Base-by-base conservation (phyloP, 805 yeast genomes). In the Monosporozyma yasuniensis region DNA sequence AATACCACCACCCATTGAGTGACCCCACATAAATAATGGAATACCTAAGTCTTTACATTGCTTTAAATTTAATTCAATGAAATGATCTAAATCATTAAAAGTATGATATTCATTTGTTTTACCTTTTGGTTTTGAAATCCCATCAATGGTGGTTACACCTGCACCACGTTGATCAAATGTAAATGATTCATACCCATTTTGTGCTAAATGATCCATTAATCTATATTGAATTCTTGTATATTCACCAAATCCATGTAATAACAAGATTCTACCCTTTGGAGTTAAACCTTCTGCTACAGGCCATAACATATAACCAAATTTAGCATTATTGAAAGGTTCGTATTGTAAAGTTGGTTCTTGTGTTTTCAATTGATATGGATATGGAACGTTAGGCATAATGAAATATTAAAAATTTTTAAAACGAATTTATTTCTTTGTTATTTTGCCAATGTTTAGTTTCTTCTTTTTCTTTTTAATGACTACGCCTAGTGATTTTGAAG, bases 1-100 rank as follows among this genome's bases (percentile, higher is more conserved):
- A 47, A 85, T 79, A 0, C 84, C 90, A 19, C 91, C 91, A 47
- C 95, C 95, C 90, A 86, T 84, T 9, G 89, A 84, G 55, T 81
- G 87, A 1, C 91, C 89, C 59, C 76, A 69, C 44, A 86, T 59
- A 56, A 70, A 74, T 30, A 84, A 56, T 35, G 61, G 61, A 5
- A 63, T 64, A 1, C 56, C 49, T 16, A 52, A 51, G 9, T 51
- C 56, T 27, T 60, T 43, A 19, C 60, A 56, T 30, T 61, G 61
- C 25, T 53, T 46, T 21, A 57, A 38, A 55, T 52, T 62, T 57
- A 28, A 54, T 37, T 50, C 53, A 25, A 63, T 47, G 63, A 85
- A 76, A 57, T 70, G 76, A 49, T 83, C 80, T 56, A 85, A 68
- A 60, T 82, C 90, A 23, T 73, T 70, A 59, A 77, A 80, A 1